phyloP scores from a whole-genome alignment of 2,329 filamentous ascomycete genomes.

The Samsoniella hepiali region DNA sequence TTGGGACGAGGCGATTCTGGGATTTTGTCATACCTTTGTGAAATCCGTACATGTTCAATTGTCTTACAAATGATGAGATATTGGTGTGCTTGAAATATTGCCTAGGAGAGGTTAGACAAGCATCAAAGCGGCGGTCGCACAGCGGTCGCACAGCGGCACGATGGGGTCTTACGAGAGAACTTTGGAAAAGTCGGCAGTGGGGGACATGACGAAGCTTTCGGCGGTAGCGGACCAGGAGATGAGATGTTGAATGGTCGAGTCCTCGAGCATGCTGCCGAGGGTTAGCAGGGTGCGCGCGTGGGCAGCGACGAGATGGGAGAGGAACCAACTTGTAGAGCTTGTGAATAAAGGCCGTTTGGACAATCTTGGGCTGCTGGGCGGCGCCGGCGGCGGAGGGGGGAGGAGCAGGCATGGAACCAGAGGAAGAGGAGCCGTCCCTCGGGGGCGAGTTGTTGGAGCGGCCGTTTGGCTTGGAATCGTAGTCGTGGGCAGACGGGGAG shows the following conservation, averaged over 20 bases:
- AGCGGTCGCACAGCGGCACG: too few relatives aligned
- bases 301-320: too few relatives aligned
- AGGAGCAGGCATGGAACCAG: conserved; percentile 49
- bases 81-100: conserved; percentile 99
- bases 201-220: conserved; percentile 98
- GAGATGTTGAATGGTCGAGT: conserved; percentile 85
- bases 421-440: conserved; percentile 37
- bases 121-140: conserved; percentile 21
- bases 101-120: conserved; percentile 42
- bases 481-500: conserved; percentile 43
- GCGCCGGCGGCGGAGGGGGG: conserved; percentile 62
- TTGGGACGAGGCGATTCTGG: background rate
- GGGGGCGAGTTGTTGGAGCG: conserved; percentile 37
- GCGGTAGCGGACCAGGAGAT: conserved; percentile 94
- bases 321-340: conserved; percentile 94
- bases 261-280: conserved; percentile 82
- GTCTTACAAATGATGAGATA: conserved; percentile 95
- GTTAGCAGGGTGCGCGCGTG: conserved; percentile 25
- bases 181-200: conserved; percentile 95
- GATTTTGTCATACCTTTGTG: conserved; percentile 71
- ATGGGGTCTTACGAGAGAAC: conserved; percentile 76
- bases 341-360: conserved; percentile 98
- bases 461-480: conserved; percentile 35
- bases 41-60: conserved; percentile 99
- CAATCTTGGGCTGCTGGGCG: conserved; percentile 91